Evolutionary conservation across 2,329 filamentous ascomycete genomes (phyloP).

Genomic region (Rutstroemia sydowiana): DNA sequence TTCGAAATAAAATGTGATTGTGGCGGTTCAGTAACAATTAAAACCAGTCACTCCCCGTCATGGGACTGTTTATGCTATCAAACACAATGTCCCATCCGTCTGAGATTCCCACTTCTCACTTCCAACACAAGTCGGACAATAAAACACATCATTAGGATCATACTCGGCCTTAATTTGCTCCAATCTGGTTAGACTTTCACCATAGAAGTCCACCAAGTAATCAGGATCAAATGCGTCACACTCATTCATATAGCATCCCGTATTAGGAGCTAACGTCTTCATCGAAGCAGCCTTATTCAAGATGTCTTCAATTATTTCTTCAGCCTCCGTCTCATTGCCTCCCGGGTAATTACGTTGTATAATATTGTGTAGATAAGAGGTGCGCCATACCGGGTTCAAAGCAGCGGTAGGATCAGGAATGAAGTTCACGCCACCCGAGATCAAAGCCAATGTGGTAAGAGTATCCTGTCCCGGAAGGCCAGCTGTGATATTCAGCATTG

Average conservation of each 20-base stretch:
- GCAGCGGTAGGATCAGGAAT: constrained; percentile 23
- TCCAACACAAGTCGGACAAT: constrained; percentile 35
- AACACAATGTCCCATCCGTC: constrained; percentile 7
- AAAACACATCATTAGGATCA: constrained; percentile 31
- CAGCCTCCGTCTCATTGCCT: neutral
- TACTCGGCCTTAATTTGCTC: constrained; percentile 30
- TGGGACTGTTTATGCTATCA: neutral
- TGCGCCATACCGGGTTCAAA: constrained; percentile 28
- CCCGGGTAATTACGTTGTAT: constrained; percentile 14
- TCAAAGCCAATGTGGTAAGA: constrained; percentile 24
- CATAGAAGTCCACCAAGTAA: constrained; percentile 32
- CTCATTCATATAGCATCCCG: constrained; percentile 39
- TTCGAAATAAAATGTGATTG: too few relatives aligned
- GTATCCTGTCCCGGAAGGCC: constrained; percentile 21
- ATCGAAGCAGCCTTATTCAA: constrained; percentile 21
- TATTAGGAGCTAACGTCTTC: constrained; percentile 33
- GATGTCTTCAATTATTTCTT: constrained; percentile 6
- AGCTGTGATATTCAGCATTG: constrained; percentile 25
- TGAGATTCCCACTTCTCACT: constrained; percentile 27
- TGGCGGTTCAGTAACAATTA: too few relatives aligned
- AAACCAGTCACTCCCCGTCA: too few relatives aligned
- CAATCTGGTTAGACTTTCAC: constrained; percentile 29
- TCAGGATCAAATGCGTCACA: constrained; percentile 32
- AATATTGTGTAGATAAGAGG: constrained; percentile 16
- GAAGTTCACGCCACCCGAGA: constrained; percentile 29